Conservation (phyloP, 192 early-diverging fungal species). For the Entophlyctis luteolus region DNA sequence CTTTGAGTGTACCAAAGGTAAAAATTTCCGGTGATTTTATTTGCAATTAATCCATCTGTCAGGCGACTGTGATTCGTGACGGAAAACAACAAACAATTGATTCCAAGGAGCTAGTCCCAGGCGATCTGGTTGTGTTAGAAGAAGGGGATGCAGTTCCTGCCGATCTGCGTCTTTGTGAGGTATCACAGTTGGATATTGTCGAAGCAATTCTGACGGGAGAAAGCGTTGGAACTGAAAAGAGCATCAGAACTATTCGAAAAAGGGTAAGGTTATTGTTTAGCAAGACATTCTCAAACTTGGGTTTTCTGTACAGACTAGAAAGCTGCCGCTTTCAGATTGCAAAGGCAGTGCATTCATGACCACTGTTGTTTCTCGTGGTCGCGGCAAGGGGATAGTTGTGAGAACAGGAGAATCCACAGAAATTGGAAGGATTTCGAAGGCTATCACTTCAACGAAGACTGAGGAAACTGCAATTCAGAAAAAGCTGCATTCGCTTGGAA, state of each 20-base stretch:
- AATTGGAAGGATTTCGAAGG: slow-evolving; percentile 89
- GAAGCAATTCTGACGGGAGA: slow-evolving; percentile 94
- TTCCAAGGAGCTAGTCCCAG: slow-evolving; percentile 77
- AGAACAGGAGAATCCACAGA: slow-evolving; percentile 83
- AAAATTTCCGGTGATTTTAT: not conserved
- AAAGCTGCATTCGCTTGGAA: slow-evolving; percentile 73
- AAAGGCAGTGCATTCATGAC: slow-evolving; percentile 97
- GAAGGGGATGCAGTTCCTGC: slow-evolving; percentile 93
- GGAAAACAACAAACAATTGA: slow-evolving; percentile 69
- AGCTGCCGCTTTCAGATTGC: slow-evolving; percentile 83
- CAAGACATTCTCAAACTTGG: too few relatives aligned
- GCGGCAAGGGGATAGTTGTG: slow-evolving; percentile 89
- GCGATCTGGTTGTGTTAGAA: slow-evolving; percentile 88
- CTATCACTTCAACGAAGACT: slow-evolving; percentile 61
- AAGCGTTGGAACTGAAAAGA: slow-evolving; percentile 76
- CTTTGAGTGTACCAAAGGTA: slow-evolving; percentile 74
- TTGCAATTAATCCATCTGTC: not conserved
- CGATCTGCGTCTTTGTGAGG: slow-evolving; percentile 77
- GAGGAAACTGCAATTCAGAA: slow-evolving; percentile 48
- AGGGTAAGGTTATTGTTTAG: slow-evolving; percentile 44
- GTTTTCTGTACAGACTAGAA: slow-evolving; percentile 45
- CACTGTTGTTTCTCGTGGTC: slow-evolving; percentile 83
- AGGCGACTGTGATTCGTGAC: slow-evolving; percentile 80
- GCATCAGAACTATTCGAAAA: slow-evolving; percentile 60
- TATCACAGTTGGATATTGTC: slow-evolving; percentile 85